Evolutionary conservation across 345 rosid species (phyloP).

Genomic region (Alliaria petiolata): DNA sequence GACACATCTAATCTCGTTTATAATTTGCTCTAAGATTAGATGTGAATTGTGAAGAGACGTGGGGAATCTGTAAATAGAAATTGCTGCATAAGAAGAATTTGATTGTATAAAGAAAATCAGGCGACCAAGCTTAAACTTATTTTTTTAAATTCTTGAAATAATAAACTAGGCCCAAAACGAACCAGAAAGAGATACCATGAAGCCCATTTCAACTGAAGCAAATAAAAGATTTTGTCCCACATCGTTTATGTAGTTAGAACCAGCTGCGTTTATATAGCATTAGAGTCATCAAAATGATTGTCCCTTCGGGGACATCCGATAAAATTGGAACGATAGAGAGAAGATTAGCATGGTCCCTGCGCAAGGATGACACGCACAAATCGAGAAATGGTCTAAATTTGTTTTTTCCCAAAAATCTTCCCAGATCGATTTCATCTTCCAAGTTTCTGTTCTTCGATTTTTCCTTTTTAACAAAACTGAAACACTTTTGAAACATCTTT

Average conservation of each 20-base stretch:
- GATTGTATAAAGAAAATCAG: background rate
- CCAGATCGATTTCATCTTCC: no score
- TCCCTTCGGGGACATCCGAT: conserved; percentile 19
- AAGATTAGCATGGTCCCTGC: no score
- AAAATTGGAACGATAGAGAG: no score
- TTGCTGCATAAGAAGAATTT: background rate
- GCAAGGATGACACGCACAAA: conserved; percentile 23
- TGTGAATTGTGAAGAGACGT: background rate
- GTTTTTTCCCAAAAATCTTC: background rate
- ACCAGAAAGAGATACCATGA: background rate
- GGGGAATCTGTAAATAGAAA: background rate
- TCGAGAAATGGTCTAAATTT: conserved; percentile 13
- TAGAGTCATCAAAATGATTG: background rate
- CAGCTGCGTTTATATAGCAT: background rate
- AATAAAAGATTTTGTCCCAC: background rate
- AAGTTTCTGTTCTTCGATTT: background rate
- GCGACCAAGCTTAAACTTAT: background rate
- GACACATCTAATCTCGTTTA: no score
- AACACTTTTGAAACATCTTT: no score
- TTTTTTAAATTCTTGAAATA: no score
- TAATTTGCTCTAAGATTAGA: no score
- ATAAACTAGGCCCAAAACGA: background rate
- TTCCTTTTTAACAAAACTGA: background rate
- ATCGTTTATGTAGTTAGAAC: background rate
- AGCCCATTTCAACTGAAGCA: background rate